Evolutionary conservation across 768 basidiomycete genomes (phyloP), one percentile per base, ranked within the genome.

Genomic region (Leucosporidium creatinivorum): DNA sequence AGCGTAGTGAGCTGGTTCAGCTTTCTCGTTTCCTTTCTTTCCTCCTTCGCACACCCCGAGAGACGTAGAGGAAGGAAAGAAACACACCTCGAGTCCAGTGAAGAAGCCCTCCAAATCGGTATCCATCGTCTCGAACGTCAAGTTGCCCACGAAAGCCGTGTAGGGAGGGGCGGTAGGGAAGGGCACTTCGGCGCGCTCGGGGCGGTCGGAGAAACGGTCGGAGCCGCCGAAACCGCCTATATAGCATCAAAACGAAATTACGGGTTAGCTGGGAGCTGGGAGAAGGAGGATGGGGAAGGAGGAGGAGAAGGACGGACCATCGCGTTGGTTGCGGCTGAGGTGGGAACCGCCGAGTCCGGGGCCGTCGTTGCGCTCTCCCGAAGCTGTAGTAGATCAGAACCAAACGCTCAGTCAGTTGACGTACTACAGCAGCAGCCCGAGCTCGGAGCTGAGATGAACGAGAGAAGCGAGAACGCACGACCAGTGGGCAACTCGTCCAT

Each of bases 91-190:
- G 36, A 63, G 21, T 12, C 56, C 83, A 51, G 79, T 79, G 76
- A 99, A 98, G 79, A 91, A 94, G 15, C 81, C 82, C 67, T 85
- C 87, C 54, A 99, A 79, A 75, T 96, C 93, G 7, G 76, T 74
- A 77, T 97, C 93, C 30, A 86, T 86, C 66, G 91, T 84, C 80
- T 98, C 96, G 70, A 97, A 99, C 8, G 91, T 84, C 47, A 99
- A 81, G 80, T 98, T 99, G 62, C 94, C 96, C 73, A 98, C 83
- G 75, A 91, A 98, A n/a, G 90, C 93, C 31, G 93, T 98, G 80
- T 86, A 99, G 6, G 96, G 96, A 18, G 96, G 91, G 63, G 85
- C 85, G 55, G 89, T 89, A 19, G 96, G 96, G n/a, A 98, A 79
- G n/a, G 94, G 93, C 25, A 98, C 81, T 77, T 98, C 93, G 76